Percentiles rank a stretch among this genome's conserved stretches.
Evolutionary conservation across 2,329 filamentous ascomycete species (phyloP).

Genomic region (Orbilia blumenaviensis): DNA sequence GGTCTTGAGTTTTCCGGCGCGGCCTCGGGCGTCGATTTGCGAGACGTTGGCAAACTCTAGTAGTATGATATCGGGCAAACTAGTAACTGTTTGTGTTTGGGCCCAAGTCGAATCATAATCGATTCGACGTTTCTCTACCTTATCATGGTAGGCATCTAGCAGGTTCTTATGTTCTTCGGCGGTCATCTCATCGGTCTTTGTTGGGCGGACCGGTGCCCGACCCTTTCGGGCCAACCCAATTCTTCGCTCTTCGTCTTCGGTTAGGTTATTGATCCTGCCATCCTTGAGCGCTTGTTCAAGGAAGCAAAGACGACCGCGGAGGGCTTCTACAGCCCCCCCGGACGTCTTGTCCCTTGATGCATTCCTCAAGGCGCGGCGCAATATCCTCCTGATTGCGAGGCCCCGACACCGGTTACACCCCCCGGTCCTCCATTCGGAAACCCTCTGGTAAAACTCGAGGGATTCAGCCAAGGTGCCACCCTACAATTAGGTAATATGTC

Average conservation of each 20-base stretch:
- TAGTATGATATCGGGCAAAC: constrained; percentile 15
- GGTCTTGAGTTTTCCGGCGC: background rate
- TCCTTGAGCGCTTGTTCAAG: background rate
- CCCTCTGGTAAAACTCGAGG: background rate
- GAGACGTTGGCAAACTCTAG: constrained; percentile 30
- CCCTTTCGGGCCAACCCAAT: background rate
- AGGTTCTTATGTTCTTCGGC: background rate
- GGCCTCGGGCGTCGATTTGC: background rate
- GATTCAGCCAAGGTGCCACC: background rate
- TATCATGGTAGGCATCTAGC: background rate
- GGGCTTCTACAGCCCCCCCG: background rate
- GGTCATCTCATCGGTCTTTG: background rate
- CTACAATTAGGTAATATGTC: background rate
- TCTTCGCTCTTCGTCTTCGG: background rate
- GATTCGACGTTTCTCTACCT: background rate
- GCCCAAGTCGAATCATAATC: constrained; percentile 26
- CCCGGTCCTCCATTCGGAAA: background rate
- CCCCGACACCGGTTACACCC: constrained; percentile 9
- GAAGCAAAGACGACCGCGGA: background rate
- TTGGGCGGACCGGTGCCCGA: background rate
- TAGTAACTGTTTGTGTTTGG: background rate
- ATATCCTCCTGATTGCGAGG: constrained; percentile 13
- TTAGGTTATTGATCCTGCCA: background rate
- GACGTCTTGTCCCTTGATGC: background rate
- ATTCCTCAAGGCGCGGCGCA: constrained; percentile 4